A percentile compares a stretch with the other conserved stretches of the same genome.
Conservation (phyloP, 495 filamentous ascomycete species). For the Podospora bellae-mahoneyi region DNA sequence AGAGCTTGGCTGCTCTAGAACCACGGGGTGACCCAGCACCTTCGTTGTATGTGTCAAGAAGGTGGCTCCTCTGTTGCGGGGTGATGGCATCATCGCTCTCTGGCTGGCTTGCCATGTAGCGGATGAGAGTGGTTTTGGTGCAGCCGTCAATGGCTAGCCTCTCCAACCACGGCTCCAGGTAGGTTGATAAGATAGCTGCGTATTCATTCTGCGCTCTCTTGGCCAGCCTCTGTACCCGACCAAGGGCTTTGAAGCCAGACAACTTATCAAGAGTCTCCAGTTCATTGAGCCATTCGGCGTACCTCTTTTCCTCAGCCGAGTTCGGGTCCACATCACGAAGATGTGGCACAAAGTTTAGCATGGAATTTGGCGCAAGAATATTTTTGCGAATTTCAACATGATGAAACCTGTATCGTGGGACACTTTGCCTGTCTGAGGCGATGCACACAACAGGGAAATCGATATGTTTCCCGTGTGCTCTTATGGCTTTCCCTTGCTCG, state of each 20-base stretch:
- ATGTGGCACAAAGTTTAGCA: slow-evolving; percentile 49
- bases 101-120: slow-evolving; percentile 40
- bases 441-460: slow-evolving; percentile 38
- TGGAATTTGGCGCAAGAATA: slow-evolving; percentile 47
- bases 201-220: slow-evolving; percentile 43
- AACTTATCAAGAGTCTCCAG: slow-evolving; percentile 48
- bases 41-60: slow-evolving; percentile 39
- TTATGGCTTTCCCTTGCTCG: slow-evolving; percentile 34
- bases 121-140: slow-evolving; percentile 43
- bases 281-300: slow-evolving; percentile 46
- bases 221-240: slow-evolving; percentile 37
- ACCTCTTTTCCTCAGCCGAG: slow-evolving; percentile 40
- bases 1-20: slow-evolving; percentile 34
- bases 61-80: slow-evolving; percentile 42
- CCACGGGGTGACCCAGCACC: slow-evolving; percentile 36
- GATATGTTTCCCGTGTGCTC: slow-evolving; percentile 33
- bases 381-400: slow-evolving; percentile 51
- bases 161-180: slow-evolving; percentile 45
- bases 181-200: slow-evolving; percentile 40
- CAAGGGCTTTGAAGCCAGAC: slow-evolving; percentile 46
- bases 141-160: slow-evolving; percentile 42
- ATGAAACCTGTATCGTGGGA: slow-evolving; percentile 46
- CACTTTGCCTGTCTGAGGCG: slow-evolving; percentile 38
- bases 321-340: slow-evolving; percentile 45
- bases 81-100: slow-evolving; percentile 40